phyloP scores from a whole-genome alignment of 1,284 basidiomycete species.

The Apiotrichum gamsii region DNA sequence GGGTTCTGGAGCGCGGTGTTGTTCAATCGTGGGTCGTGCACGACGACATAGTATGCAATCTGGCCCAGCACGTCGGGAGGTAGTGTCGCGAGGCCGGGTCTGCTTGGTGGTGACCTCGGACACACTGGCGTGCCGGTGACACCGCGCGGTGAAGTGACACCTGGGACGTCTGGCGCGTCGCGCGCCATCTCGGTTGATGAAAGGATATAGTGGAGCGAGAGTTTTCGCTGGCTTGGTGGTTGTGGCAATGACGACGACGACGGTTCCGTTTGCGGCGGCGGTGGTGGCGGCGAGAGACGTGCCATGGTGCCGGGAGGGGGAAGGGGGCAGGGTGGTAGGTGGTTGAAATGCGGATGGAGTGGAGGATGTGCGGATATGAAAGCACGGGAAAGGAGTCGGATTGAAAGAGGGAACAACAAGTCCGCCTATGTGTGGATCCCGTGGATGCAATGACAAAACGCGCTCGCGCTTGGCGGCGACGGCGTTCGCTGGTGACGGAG shows the following conservation, averaged over 20 bases:
- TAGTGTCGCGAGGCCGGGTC: constrained; percentile 14
- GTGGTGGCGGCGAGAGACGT: not conserved
- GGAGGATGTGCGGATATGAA: too few relatives aligned
- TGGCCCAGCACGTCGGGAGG: constrained; percentile 25
- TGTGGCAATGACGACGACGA: not conserved
- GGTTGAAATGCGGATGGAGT: too few relatives aligned
- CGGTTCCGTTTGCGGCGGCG: not conserved
- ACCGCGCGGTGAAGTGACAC: constrained; percentile 2
- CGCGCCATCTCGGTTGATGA: constrained; percentile 15
- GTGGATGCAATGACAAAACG: too few relatives aligned
- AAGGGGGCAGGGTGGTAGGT: too few relatives aligned
- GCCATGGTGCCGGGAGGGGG: constrained; percentile 3
- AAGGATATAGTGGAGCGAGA: constrained; percentile 34
- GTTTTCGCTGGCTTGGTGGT: constrained; percentile 25
- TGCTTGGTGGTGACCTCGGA: not conserved
- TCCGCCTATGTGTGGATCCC: too few relatives aligned
- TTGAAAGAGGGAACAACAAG: too few relatives aligned
- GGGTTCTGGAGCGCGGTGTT: not conserved
- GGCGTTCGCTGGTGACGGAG: too few relatives aligned
- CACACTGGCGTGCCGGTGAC: not conserved
- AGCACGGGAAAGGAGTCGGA: too few relatives aligned
- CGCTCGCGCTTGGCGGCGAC: too few relatives aligned
- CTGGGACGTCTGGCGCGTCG: constrained; percentile 11
- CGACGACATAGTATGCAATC: constrained; percentile 31
- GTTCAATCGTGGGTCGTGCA: constrained; percentile 17